Evolutionary conservation across 2,329 filamentous ascomycete genomes (phyloP), one percentile per base, ranked within the genome.

Genomic region (Cercospora zeina): DNA sequence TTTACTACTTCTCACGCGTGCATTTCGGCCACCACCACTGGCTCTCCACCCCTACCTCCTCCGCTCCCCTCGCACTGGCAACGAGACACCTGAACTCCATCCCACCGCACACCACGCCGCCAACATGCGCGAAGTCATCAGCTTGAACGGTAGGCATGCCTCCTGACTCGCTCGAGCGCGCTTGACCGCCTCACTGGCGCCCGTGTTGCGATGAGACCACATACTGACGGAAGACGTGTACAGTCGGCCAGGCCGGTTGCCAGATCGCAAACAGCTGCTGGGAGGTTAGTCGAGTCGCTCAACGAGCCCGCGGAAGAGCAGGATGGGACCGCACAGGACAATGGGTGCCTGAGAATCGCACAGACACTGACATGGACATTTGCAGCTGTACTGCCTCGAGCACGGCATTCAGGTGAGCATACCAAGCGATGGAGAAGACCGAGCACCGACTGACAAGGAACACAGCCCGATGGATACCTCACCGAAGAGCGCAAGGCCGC

Each of bases 181-280:
- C 75, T 73, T 77, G 76, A 79, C 77, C 79, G 77, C 78, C 75
- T 69, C 45, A 59, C 66, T 59, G 64, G 62, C 58, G 54, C 56
- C 57, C 53, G 56, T 56, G 30, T 47, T 55, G 62, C 34, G 57
- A 54, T 33, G 58, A 45, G 54, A 65, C 24, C 63, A 65, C 50
- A 60, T 66, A 74, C 85, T 89, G 77, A 89, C 82, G 69, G 71
- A 75, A 67, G 68, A 75, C 80, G 77, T 74, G 79, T 79, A 76
- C 80, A 99, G 95, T 99, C 86, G 95, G 95, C 83, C 95, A 99
- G 87, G 95, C 95, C 79, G 95, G 95, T 89, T 97, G 95, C 88
- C 95, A 99, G 81, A 99, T 99, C 78, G 95, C 93, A 83, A 99
- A 99, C 86, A 95, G 95, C 75, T 97, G 95, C 88, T 99, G 95